Base-by-base conservation (phyloP, 257 asterid genomes). In the Nicotiana noctiflora region DNA sequence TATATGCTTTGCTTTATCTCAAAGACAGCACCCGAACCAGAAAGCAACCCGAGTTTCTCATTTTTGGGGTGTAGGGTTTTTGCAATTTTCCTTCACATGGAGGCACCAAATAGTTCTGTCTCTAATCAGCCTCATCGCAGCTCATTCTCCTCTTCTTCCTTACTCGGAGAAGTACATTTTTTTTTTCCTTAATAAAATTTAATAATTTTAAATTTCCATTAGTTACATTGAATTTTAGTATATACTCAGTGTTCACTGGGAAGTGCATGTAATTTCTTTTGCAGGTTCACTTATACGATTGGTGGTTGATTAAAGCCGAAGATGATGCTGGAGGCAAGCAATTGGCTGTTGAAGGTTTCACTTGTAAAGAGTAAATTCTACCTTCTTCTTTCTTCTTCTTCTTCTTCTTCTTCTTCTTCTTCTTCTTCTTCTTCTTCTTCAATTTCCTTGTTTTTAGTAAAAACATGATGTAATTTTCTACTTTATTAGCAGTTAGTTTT, bases 241-340 rank as follows among this genome's bases (percentile, higher is more conserved):
- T 65, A 17, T 15, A 31, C 15, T 32, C 25, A 40, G 21, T 32
- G 9, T 40, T 40, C 46, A 7, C 46, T 40, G 46, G 18, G 17
- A 37, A 25, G 25, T 68, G 21, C 11, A 11, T 12, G 23, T 56
- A 56, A 56, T 10, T 19, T 68, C 13, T 68, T 68, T 10, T 68
- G 77, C 57, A 68, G 77, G 57, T 63, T 25, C 21, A 68, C 77
- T 79, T 92, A 88, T 85, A 85, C 9, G 90, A 88, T 11, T 92
- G 95, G 97, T 91, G 94, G 95, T 89, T 92, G 86, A 81, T 84
- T 40, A 87, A 87, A 82, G 82, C 86, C 15, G 88, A 80, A 77
- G 46, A 81, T 1, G 85, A 63, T 82, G 80, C 83, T 40, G 76
- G 82, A 61, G 88, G 87, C 68, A 86, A 79, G 86, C 86, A 57